A percentile compares a stretch with the other conserved stretches of the same genome.
Conservation (phyloP, 1,284 basidiomycete genomes). For the Tilletia walkeri region DNA sequence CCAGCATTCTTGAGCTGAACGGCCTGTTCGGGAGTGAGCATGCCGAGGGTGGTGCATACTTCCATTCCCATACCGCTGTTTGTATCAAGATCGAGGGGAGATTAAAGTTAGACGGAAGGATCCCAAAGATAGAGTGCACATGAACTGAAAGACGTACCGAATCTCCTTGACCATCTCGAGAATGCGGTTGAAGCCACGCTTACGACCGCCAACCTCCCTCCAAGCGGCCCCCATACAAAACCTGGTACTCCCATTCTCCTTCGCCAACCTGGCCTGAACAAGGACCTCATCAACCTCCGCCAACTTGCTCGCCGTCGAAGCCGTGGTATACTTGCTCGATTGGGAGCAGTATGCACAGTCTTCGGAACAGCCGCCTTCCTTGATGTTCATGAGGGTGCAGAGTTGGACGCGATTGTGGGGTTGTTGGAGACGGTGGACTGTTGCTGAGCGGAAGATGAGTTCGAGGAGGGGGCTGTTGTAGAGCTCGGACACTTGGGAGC, state of each 20-base stretch:
- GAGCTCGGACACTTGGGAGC: constrained; percentile 45
- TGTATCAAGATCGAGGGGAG: constrained; percentile 8
- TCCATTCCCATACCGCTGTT: constrained; percentile 57
- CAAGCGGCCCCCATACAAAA: constrained; percentile 99
- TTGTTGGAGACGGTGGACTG: constrained; percentile 79
- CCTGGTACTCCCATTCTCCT: constrained; percentile 90
- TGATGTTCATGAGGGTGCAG: constrained; percentile 98
- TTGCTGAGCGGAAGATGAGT: constrained; percentile 57
- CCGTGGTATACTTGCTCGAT: constrained; percentile 83
- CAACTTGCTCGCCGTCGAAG: constrained; percentile 81
- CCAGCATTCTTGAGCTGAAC: constrained; percentile 81
- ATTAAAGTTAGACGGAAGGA: background rate
- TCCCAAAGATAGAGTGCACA: background rate
- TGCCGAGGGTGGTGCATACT: constrained; percentile 96
- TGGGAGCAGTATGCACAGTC: constrained; percentile 99
- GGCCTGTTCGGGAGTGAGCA: constrained; percentile 94
- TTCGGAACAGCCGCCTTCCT: constrained; percentile 84
- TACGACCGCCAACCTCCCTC: constrained; percentile 89
- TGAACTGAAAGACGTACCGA: constrained; percentile 58
- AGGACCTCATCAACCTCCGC: constrained; percentile 90
- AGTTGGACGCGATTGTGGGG: constrained; percentile 88
- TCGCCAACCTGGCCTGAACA: constrained; percentile 72
- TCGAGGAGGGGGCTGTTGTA: constrained; percentile 52
- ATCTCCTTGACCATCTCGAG: constrained; percentile 78
- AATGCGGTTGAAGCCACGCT: constrained; percentile 90